These are phyloP conservation scores for Candida cerambycidarum DNA, from an alignment of 805 yeast species.

Conservation along the genomic window DNA sequence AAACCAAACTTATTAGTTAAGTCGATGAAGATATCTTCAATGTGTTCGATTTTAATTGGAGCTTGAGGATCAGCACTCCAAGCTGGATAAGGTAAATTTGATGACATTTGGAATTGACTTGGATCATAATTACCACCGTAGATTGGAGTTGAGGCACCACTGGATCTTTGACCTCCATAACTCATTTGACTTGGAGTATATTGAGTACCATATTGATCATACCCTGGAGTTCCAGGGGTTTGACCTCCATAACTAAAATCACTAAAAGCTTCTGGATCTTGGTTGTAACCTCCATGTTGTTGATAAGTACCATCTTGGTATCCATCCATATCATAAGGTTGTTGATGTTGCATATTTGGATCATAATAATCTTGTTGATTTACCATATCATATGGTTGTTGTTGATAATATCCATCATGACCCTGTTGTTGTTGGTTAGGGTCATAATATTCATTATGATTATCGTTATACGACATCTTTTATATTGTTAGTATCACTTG, in stretches of 20 bases:
- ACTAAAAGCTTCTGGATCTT: slow-evolving; percentile 63
- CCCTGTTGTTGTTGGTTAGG: slow-evolving; percentile 44
- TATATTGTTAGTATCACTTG: slow-evolving; percentile 4
- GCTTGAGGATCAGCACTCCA: slow-evolving; percentile 97
- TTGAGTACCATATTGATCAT: slow-evolving; percentile 67
- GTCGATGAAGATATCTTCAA: slow-evolving; percentile 84
- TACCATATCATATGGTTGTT: slow-evolving; percentile 25
- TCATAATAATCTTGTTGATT: slow-evolving; percentile 50
- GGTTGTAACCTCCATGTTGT: slow-evolving; percentile 32
- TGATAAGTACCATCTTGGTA: slow-evolving; percentile 49
- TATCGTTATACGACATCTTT: slow-evolving; percentile 62
- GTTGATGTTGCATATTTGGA: slow-evolving; percentile 45
- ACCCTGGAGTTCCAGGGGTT: slow-evolving; percentile 60
- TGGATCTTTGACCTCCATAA: slow-evolving; percentile 73
- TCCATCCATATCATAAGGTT: slow-evolving; percentile 50
- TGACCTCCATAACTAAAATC: slow-evolving; percentile 62
- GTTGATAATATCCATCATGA: slow-evolving; percentile 34
- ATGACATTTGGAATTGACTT: slow-evolving; percentile 62
- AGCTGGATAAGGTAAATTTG: slow-evolving; percentile 96
- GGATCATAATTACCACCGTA: slow-evolving; percentile 73
- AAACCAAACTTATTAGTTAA: slow-evolving; percentile 82
- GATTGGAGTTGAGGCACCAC: slow-evolving; percentile 94
- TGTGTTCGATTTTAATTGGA: slow-evolving; percentile 78
- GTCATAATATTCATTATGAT: slow-evolving; percentile 45
- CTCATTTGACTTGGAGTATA: slow-evolving; percentile 86